phyloP scores from a whole-genome alignment of 345 rosid genomes.

The Acer saccharum region DNA sequence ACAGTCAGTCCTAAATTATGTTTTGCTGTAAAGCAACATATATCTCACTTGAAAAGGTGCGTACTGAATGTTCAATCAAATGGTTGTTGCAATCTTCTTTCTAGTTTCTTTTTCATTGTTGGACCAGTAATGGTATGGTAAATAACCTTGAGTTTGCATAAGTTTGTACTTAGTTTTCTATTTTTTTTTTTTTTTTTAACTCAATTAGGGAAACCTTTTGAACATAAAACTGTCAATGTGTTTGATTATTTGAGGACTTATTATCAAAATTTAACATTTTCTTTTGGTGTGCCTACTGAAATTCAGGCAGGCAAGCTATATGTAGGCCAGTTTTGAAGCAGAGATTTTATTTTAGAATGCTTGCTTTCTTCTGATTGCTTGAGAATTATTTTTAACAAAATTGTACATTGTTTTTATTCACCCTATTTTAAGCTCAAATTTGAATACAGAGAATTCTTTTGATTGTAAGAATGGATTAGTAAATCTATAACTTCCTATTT shows the following conservation, averaged over 20 bases:
- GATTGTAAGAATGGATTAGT: too few species aligned
- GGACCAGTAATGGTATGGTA: not conserved
- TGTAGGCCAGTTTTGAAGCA: not conserved
- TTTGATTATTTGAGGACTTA: too few species aligned
- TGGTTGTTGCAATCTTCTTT: not conserved
- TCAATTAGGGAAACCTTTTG: not conserved
- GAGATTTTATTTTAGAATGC: not conserved
- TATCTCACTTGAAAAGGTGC: slow-evolving; percentile 26
- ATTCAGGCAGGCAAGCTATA: too few species aligned
- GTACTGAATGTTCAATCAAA: not conserved
- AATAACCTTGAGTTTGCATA: not conserved
- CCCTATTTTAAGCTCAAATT: too few species aligned
- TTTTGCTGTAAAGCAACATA: too few species aligned
- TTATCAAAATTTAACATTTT: not conserved
- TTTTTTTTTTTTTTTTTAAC: not conserved
- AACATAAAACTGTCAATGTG: not conserved
- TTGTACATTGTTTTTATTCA: not conserved
- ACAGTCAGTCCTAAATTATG: too few species aligned
- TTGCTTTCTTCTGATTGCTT: not conserved
- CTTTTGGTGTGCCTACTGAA: too few species aligned
- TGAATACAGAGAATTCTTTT: too few species aligned
- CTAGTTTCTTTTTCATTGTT: not conserved
- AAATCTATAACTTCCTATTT: too few species aligned
- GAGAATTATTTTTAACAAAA: not conserved
- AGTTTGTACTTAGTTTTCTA: not conserved